These are phyloP conservation scores for Tetrapyrgos nigripes DNA, from an alignment of 1,284 basidiomycete genomes.

Conservation along the genomic window DNA sequence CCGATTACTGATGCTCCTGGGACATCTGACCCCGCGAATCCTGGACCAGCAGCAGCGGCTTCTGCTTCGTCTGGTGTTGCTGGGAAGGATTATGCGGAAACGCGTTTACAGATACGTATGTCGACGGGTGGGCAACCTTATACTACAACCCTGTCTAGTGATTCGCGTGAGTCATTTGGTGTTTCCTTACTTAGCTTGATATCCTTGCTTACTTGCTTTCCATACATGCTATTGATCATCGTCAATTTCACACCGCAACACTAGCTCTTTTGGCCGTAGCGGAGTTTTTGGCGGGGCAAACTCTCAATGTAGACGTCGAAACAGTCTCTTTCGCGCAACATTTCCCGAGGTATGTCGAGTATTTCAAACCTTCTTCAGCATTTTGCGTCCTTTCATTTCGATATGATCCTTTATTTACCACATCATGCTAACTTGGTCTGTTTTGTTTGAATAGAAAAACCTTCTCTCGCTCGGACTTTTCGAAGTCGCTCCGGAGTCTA, in stretches of 20 bases:
- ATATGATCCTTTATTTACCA: constrained; percentile 5
- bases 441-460: constrained; percentile 58
- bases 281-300: constrained; percentile 84
- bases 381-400: neutral
- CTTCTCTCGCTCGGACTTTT: constrained; percentile 68
- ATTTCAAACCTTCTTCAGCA: neutral
- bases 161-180: constrained; percentile 64
- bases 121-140: constrained; percentile 81
- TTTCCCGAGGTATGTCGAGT: constrained; percentile 76
- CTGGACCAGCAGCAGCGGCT: constrained; percentile 43
- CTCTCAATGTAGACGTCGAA: constrained; percentile 71
- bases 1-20: constrained; percentile 43
- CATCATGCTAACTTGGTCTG: neutral
- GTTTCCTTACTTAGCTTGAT: constrained; percentile 1
- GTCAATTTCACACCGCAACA: too few species aligned
- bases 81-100: constrained; percentile 82
- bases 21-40: constrained; percentile 24
- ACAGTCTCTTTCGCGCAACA: constrained; percentile 78
- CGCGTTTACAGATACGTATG: constrained; percentile 85
- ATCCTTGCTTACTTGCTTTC: constrained; percentile 9
- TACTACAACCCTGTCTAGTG: constrained; percentile 81
- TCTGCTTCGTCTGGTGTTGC: constrained; percentile 51
- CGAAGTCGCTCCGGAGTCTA: constrained; percentile 71
- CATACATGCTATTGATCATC: too few species aligned
- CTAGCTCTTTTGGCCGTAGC: constrained; percentile 85